Percentiles rank a stretch among this genome's conserved stretches.
Conservation (phyloP, 106 monocot genomes). For the Iris macrosiphon region DNA sequence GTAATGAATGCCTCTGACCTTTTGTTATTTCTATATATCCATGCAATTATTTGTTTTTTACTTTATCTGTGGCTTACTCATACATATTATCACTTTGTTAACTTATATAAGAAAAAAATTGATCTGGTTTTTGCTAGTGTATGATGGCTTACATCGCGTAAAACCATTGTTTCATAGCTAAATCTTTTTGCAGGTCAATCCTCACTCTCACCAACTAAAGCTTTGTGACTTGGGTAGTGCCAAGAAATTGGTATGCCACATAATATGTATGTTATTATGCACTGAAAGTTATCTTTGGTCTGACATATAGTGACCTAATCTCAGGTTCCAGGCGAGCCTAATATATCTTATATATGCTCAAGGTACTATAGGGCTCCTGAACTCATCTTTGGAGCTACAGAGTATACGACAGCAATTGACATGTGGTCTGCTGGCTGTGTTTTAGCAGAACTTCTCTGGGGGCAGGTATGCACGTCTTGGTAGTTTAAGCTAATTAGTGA, state of each 20-base stretch:
- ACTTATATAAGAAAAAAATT: too few relatives aligned
- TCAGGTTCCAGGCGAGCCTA: constrained; percentile 46
- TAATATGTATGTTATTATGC: not conserved
- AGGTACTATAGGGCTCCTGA: constrained; percentile 66
- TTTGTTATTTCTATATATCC: too few relatives aligned
- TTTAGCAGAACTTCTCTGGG: constrained; percentile 44
- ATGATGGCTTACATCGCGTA: too few relatives aligned
- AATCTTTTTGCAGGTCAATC: constrained; percentile 43
- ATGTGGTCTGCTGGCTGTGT: constrained; percentile 73
- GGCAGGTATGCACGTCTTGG: constrained; percentile 25
- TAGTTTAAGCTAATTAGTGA: not conserved
- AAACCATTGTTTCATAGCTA: too few relatives aligned
- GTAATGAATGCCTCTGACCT: too few relatives aligned
- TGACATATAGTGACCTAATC: not conserved
- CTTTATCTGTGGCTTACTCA: too few relatives aligned
- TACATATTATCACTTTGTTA: too few relatives aligned
- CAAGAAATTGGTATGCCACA: constrained; percentile 44
- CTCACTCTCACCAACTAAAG: constrained; percentile 64
- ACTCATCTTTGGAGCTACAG: constrained; percentile 67
- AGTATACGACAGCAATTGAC: constrained; percentile 56
- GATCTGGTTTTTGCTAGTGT: too few relatives aligned
- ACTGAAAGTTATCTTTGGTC: not conserved
- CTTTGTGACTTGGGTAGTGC: constrained; percentile 82
- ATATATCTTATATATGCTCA: constrained; percentile 66
- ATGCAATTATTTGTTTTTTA: too few relatives aligned